A percentile compares a stretch with the other conserved stretches of the same genome.
Evolutionary conservation across 2,329 filamentous ascomycete genomes (phyloP).

Genomic region (Catunica adiposa): DNA sequence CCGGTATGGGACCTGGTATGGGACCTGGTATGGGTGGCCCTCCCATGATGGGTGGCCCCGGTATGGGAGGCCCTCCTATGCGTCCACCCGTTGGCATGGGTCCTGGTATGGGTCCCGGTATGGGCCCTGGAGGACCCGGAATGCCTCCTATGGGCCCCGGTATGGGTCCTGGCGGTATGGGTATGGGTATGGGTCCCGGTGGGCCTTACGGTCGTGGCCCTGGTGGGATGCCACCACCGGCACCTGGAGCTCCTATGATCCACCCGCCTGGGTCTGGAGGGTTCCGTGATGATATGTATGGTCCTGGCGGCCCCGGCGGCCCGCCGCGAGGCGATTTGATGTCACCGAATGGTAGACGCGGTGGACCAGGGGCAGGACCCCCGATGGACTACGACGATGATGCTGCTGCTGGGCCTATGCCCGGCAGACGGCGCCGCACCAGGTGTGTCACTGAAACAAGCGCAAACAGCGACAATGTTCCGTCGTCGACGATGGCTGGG

Average conservation of each 20-base stretch:
- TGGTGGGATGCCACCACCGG: conserved; percentile 8
- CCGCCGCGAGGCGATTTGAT: conserved; percentile 11
- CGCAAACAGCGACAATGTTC: conserved; percentile 15
- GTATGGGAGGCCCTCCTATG: background rate
- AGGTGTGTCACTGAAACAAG: background rate
- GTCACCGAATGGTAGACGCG: conserved; percentile 7
- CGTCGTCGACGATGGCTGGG: conserved; percentile 31
- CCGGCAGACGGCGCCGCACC: conserved; percentile 14
- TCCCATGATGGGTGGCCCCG: background rate
- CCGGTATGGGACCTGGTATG: conserved; percentile 2
- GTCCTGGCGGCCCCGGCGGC: conserved; percentile 9
- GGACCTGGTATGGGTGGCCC: background rate
- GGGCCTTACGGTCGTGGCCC: conserved; percentile 9
- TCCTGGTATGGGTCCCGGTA: background rate
- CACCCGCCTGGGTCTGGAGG: background rate
- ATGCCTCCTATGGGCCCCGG: conserved; percentile 5
- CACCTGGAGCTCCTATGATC: conserved; percentile 5
- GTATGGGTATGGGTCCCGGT: background rate
- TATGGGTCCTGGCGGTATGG: conserved; percentile 9
- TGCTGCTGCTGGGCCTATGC: conserved; percentile 12
- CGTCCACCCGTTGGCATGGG: background rate
- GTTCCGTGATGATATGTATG: conserved; percentile 11
- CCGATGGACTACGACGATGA: conserved; percentile 13
- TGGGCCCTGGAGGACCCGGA: background rate
- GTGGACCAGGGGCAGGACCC: conserved; percentile 4